Evolutionary conservation across 73 alveolate species (phyloP).

Genomic region (Symbiodinium natans): DNA sequence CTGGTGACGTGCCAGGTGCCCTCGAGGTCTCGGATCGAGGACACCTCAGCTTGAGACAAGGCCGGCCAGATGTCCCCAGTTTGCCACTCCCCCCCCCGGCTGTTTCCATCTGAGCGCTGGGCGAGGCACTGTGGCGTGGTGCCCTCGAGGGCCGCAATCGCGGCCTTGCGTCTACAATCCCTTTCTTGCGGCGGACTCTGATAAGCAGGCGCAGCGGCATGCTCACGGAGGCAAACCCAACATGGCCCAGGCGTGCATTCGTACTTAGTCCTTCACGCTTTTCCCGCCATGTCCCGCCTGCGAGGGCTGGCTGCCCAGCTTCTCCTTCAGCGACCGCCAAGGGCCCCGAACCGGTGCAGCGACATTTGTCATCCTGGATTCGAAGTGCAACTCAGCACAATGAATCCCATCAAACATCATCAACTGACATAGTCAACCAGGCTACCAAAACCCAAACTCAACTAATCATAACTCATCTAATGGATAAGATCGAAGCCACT

Average conservation of each 20-base stretch:
- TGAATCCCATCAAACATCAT: neutral
- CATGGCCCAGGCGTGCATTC: no score
- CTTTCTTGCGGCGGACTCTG: no score
- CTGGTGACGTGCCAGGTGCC: conserved; percentile 52
- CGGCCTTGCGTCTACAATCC: neutral
- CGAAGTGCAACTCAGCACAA: neutral
- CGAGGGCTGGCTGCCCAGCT: neutral
- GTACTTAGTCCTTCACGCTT: no score
- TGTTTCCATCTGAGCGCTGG: neutral
- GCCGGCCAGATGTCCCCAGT: no score
- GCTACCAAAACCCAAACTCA: neutral
- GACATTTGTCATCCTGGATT: neutral
- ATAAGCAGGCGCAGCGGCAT: no score
- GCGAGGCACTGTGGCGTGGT: neutral
- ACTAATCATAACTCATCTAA: neutral
- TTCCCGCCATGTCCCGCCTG: neutral
- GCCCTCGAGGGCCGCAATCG: conserved; percentile 2
- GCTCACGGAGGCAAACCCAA: no score
- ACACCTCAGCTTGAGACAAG: neutral
- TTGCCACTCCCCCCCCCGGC: no score
- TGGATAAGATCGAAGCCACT: no score
- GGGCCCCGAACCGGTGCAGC: conserved; percentile 5
- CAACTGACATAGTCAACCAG: neutral
- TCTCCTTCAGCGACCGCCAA: neutral
- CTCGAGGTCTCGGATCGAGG: conserved; percentile 17